Evolutionary conservation across 2,329 filamentous ascomycete species (phyloP).

Genomic region (Incumbomyces delicatus): DNA sequence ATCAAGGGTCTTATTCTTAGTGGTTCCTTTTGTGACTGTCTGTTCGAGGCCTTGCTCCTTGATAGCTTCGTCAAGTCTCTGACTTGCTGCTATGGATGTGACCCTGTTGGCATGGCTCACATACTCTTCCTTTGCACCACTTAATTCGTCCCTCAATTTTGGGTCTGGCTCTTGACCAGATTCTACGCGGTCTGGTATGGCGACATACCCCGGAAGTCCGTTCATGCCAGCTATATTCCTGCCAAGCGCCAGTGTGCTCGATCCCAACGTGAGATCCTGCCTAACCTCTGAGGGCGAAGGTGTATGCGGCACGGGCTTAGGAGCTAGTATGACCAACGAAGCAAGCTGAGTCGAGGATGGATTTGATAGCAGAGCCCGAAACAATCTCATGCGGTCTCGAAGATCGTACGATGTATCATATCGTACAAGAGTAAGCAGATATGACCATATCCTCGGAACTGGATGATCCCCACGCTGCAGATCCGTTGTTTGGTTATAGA

Average conservation of each 20-base stretch:
- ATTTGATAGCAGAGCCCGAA: slow-evolving; percentile 69
- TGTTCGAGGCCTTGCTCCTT: slow-evolving; percentile 30
- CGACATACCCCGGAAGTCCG: slow-evolving; percentile 67
- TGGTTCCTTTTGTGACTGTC: slow-evolving; percentile 19
- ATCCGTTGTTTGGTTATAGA: slow-evolving; percentile 21
- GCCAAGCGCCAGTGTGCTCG: slow-evolving; percentile 74
- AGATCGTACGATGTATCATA: slow-evolving; percentile 95
- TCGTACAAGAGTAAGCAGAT: slow-evolving; percentile 71
- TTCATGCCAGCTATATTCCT: slow-evolving; percentile 58
- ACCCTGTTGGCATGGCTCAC: slow-evolving; percentile 27
- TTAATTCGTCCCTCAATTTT: slow-evolving; percentile 55
- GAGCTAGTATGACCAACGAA: slow-evolving; percentile 78
- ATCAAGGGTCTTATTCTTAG: slow-evolving; percentile 71
- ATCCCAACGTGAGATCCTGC: slow-evolving; percentile 69
- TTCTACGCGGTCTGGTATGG: slow-evolving; percentile 75
- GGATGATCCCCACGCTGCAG: slow-evolving; percentile 45
- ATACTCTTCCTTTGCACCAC: slow-evolving; percentile 21
- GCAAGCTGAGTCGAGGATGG: slow-evolving; percentile 72
- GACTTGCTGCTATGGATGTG: slow-evolving; percentile 29
- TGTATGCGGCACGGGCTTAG: slow-evolving; percentile 85
- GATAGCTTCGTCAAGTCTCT: slow-evolving; percentile 34
- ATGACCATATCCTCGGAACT: slow-evolving; percentile 70
- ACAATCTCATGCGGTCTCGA: slow-evolving; percentile 80
- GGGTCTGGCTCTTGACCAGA: slow-evolving; percentile 71
- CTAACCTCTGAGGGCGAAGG: slow-evolving; percentile 81